These are phyloP conservation scores for Tubosaeta sp. DNA, from an alignment of 768 basidiomycete genomes.

Conservation along the genomic window DNA sequence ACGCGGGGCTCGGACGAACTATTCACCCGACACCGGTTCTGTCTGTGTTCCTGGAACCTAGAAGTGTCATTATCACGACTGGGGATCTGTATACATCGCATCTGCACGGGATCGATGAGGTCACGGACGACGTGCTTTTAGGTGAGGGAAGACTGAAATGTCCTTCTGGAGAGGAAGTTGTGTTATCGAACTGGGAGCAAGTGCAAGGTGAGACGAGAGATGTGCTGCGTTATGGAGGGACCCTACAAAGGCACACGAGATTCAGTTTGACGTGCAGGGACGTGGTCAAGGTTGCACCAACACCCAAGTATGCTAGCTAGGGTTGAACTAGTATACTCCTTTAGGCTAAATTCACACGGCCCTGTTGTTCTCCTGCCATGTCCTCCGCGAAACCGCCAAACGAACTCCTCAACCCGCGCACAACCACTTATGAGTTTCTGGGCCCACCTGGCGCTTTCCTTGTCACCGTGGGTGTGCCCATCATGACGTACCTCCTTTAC, in stretches of 20 bases:
- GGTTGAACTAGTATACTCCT: background rate
- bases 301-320: background rate
- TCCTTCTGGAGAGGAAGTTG: conserved; percentile 28
- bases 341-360: background rate
- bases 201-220: conserved; percentile 40
- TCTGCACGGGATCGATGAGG: conserved; percentile 77
- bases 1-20: conserved; percentile 37
- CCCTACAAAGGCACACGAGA: conserved; percentile 53
- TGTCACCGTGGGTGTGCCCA: conserved; percentile 67
- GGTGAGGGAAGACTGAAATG: conserved; percentile 17
- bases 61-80: conserved; percentile 78
- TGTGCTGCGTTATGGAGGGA: conserved; percentile 45
- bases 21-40: conserved; percentile 64
- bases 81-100: conserved; percentile 63
- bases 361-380: conserved; percentile 9
- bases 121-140: conserved; percentile 45
- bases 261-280: conserved; percentile 87
- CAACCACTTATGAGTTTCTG: conserved; percentile 74
- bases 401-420: conserved; percentile 61
- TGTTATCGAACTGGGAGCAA: conserved; percentile 56
- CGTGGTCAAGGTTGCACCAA: conserved; percentile 53
- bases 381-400: conserved; percentile 17
- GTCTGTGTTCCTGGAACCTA: conserved; percentile 77
- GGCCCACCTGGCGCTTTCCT: conserved; percentile 75
- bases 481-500: conserved; percentile 68